Evolutionary conservation across 2,329 filamentous ascomycete genomes (phyloP), one percentile per base, ranked within the genome.

Genomic region (Septoria petroselini): DNA sequence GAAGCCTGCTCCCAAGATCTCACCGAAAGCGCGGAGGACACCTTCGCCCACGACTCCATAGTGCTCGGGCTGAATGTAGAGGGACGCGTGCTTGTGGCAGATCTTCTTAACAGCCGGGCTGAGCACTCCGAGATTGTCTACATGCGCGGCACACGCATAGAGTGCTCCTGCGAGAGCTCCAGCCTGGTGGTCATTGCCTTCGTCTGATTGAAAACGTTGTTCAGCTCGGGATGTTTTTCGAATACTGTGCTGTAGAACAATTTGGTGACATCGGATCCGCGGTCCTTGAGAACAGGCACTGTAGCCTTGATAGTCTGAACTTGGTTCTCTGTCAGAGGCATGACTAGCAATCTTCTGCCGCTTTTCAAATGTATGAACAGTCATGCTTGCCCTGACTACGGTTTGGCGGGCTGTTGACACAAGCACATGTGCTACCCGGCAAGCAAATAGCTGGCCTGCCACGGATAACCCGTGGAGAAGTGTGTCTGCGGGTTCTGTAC

Each of bases 231-330:
- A 53, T 88, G 75, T 31, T 81, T 80, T 8, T 65, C 65, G 18
- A 90, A 73, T 74, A 90, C 80, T 63, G 80, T 82, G 54, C 75
- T 74, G 74, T 91, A 90, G 73, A 91, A 89, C 57, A 78, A 76
- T n/a, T 75, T 76, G 4, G 85, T 84, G 66, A 90, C 86, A 54
- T 76, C 74, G 55, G 78, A 76, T 64, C 86, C 86, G 64, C 88
- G 81, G 54, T 83, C 75, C 17, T 77, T 76, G 2, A 90, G 76
- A 27, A 84, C 77, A 2, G 86, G 86, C 52, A 87, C 80, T 4
- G 86, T 89, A 43, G 82, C 76, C 68, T 82, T 84, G 68, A 90
- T 82, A 62, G 85, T 76, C 43, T 77, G 71, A 50, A 79, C 74
- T 70, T 90, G 84, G 41, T 77, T 72, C 19, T 77, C 70, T 8